A percentile compares a stretch with the other conserved stretches of the same genome.
phyloP scores from a whole-genome alignment of 2,329 filamentous ascomycete genomes.

The Neurospora crassa region DNA sequence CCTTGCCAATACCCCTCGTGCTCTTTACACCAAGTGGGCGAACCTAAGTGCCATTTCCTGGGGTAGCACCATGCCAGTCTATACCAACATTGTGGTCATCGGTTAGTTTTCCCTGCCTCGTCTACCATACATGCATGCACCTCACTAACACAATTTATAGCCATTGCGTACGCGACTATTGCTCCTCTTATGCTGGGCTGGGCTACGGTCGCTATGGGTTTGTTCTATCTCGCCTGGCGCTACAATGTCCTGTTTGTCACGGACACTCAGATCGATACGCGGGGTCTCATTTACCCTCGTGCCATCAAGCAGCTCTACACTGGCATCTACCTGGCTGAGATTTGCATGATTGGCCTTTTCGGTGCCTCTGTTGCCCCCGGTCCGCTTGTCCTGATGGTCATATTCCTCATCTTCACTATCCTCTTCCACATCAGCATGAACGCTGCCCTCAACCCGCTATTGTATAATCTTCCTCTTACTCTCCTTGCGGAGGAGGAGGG shows the following conservation, averaged over 20 bases:
- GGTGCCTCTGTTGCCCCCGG: slow-evolving; percentile 57
- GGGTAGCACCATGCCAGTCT: slow-evolving; percentile 74
- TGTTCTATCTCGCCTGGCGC: slow-evolving; percentile 81
- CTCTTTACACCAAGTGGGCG: slow-evolving; percentile 71
- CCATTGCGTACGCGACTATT: slow-evolving; percentile 78
- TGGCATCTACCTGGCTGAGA: slow-evolving; percentile 72
- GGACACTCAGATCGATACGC: slow-evolving; percentile 73
- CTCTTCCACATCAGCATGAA: slow-evolving; percentile 69
- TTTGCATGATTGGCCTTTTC: slow-evolving; percentile 80
- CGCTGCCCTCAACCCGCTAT: slow-evolving; percentile 62
- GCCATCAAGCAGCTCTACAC: slow-evolving; percentile 78
- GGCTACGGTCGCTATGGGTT: slow-evolving; percentile 63
- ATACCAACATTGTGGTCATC: slow-evolving; percentile 73
- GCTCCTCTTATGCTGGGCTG: slow-evolving; percentile 79
- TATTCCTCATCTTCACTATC: slow-evolving; percentile 64
- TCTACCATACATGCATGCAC: not conserved
- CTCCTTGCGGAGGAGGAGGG: slow-evolving; percentile 39
- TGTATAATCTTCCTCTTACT: slow-evolving; percentile 73
- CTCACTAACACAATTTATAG: slow-evolving; percentile 30
- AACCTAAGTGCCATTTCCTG: slow-evolving; percentile 65
- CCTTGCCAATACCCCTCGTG: slow-evolving; percentile 67
- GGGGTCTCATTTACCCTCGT: slow-evolving; percentile 79
- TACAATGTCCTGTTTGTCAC: slow-evolving; percentile 88
- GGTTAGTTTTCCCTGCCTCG: slow-evolving; percentile 37
- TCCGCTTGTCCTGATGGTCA: slow-evolving; percentile 65